A percentile compares a stretch with the other conserved stretches of the same genome.
Conservation (phyloP, 2,329 filamentous ascomycete species). For the Magnaporthiopsis incrustans region DNA sequence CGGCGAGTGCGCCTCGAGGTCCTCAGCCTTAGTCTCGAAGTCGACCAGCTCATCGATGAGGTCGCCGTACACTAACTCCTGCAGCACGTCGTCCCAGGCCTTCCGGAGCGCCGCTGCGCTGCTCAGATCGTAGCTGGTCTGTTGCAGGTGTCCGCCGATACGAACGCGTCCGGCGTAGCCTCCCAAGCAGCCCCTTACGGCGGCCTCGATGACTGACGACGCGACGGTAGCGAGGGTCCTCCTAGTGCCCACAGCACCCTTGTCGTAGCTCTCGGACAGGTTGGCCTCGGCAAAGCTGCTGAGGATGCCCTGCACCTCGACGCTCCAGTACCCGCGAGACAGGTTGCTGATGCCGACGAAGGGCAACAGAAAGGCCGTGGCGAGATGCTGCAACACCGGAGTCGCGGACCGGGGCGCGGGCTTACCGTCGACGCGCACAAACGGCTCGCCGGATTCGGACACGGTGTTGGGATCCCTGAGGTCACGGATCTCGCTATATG, state of each 20-base stretch:
- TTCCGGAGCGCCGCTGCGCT: slow-evolving; percentile 52
- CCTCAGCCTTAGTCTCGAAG: slow-evolving; percentile 49
- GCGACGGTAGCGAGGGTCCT: slow-evolving; percentile 68
- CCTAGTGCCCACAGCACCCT: slow-evolving; percentile 63
- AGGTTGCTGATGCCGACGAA: slow-evolving; percentile 61
- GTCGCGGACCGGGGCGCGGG: slow-evolving; percentile 35
- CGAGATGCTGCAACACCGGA: slow-evolving; percentile 61
- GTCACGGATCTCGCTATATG: slow-evolving; percentile 60
- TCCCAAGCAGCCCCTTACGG: slow-evolving; percentile 57
- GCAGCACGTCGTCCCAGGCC: slow-evolving; percentile 60
- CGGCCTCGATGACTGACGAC: slow-evolving; percentile 60
- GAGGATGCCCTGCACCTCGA: slow-evolving; percentile 52
- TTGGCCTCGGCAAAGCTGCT: slow-evolving; percentile 57
- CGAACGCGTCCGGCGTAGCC: slow-evolving; percentile 35
- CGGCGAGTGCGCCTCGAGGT: slow-evolving; percentile 56
- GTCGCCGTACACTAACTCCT: slow-evolving; percentile 59
- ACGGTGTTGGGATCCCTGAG: slow-evolving; percentile 62
- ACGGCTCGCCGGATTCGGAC: slow-evolving; percentile 62
- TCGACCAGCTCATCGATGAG: slow-evolving; percentile 58
- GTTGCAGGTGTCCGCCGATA: slow-evolving; percentile 4
- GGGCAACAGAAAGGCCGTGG: slow-evolving; percentile 55
- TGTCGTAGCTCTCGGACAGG: slow-evolving; percentile 75
- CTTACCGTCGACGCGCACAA: slow-evolving; percentile 26
- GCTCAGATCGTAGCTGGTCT: slow-evolving; percentile 43
- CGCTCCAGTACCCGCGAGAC: slow-evolving; percentile 55